Evolutionary conservation across 495 filamentous ascomycete genomes (phyloP).

Genomic region (Aspergillus indologenus): DNA sequence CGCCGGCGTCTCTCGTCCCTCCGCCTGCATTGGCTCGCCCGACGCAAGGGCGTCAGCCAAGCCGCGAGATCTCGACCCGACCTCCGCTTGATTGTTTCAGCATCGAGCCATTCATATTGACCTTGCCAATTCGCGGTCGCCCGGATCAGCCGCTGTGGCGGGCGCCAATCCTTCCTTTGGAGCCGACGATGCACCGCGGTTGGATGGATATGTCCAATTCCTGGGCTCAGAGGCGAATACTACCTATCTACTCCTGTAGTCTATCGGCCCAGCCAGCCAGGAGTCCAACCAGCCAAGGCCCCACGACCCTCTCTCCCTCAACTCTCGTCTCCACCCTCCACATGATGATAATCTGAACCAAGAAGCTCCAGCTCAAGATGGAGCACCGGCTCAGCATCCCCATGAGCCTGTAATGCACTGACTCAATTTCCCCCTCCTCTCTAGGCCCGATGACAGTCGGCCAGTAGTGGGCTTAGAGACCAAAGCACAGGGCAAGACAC

Average conservation of each 20-base stretch:
- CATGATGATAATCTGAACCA: no score
- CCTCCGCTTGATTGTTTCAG: constrained; percentile 19
- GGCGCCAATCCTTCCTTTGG: not conserved
- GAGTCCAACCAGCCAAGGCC: not conserved
- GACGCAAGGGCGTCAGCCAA: constrained; percentile 8
- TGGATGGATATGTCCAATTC: not conserved
- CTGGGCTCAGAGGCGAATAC: constrained; percentile 1
- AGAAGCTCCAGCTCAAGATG: not conserved
- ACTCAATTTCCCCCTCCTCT: not conserved
- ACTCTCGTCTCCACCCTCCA: no score
- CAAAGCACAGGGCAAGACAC: not conserved
- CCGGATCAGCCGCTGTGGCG: constrained; percentile 2
- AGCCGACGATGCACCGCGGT: not conserved
- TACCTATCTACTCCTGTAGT: no score
- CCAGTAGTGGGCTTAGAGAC: not conserved
- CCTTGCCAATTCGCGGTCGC: not conserved
- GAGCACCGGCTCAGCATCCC: not conserved
- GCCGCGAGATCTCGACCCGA: constrained; percentile 6
- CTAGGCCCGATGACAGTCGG: not conserved
- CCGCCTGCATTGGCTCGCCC: constrained; percentile 5
- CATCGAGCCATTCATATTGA: constrained; percentile 9
- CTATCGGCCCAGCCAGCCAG: not conserved
- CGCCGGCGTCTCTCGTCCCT: not conserved
- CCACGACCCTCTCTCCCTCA: not conserved
- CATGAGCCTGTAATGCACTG: not conserved